Evolutionary conservation across 257 asterid species (phyloP), one percentile per base, ranked within the genome.

Genomic region (Solanum etuberosum): DNA sequence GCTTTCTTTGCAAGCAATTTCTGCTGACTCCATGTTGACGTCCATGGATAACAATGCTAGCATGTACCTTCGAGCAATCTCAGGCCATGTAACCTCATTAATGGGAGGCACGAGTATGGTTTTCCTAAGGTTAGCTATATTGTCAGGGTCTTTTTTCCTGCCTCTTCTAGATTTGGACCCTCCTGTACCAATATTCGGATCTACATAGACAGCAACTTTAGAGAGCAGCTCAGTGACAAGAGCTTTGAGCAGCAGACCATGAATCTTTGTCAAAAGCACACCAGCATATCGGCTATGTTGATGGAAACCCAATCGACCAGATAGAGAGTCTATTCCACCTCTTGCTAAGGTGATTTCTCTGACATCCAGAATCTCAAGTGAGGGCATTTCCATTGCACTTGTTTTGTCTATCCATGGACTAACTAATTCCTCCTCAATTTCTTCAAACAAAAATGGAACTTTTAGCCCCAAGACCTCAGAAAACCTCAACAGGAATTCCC

Each of bases 81-180:
- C 99, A 80, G 94, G 99, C 99, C 99, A 97, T 3, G 99, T 96
- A 87, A 97, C 92, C 89, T 90, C 98, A 92, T 97, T 97, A 21
- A 97, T 88, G 35, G 99, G 98, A 86, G 94, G 92, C 94, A 93
- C 95, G 70, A 92, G 93, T 89, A 91, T 92, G 70, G 94, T 87
- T 88, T 92, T 96, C 93, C 93, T 96, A n/a, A 90, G 87, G 48
- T 93, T 92, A 85, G 96, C 95, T 83, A 91, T 88, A 85, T 87
- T 90, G 31, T 96, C 98, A 37, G 90, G 87, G 91, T 96, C 99
- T 87, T 94, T 97, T 92, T 93, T 95, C 92, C 90, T 93, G 86
- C 99, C 98, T 89, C 98, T 89, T 90, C 93, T 93, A 48, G 95
- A 90, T 91, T 93, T 97, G 54, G 93, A 87, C 87, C 95, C 99